phyloP scores from a whole-genome alignment of 441 rosid species.

The Monsonia emarginata region DNA sequence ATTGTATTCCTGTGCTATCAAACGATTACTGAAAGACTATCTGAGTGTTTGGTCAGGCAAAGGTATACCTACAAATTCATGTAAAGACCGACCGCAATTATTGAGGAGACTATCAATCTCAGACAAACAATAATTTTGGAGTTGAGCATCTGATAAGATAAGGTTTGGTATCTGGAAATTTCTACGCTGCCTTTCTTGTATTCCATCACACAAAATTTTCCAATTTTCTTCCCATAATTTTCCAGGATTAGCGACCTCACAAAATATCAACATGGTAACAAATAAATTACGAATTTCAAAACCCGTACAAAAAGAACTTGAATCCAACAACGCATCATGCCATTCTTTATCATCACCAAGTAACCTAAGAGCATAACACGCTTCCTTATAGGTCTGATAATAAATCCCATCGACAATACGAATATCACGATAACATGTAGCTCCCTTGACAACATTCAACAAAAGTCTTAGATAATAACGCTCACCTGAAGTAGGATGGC shows the following conservation, averaged over 20 bases:
- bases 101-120: background rate
- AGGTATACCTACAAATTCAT: background rate
- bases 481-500: background rate
- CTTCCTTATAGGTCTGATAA: background rate
- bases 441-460: background rate
- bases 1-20: background rate
- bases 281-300: background rate
- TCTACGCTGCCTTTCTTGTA: background rate
- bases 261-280: background rate
- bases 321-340: background rate
- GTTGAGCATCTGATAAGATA: background rate
- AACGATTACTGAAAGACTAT: background rate
- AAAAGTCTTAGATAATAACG: background rate
- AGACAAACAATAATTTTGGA: background rate
- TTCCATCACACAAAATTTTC: background rate
- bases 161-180: background rate
- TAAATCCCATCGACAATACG: background rate
- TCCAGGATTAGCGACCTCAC: background rate
- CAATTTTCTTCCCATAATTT: background rate
- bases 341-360: slow-evolving; percentile 13
- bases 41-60: background rate
- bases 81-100: background rate
- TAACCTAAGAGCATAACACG: slow-evolving; percentile 10
- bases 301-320: background rate
- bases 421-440: background rate